Base-by-base conservation (phyloP, 768 basidiomycete species). In the Gloeostereum incarnatum region DNA sequence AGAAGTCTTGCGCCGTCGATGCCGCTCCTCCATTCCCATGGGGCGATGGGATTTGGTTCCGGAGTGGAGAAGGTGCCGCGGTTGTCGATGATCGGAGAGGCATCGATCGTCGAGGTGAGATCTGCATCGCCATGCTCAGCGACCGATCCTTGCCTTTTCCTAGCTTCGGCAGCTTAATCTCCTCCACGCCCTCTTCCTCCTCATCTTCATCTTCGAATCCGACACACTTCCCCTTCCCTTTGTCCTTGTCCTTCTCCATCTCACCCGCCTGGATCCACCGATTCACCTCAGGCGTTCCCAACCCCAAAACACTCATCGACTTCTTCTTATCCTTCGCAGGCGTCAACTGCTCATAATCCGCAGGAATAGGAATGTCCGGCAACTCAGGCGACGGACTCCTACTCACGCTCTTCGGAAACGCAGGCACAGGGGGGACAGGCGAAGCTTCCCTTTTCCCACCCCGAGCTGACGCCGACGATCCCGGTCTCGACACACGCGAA, bases 1-100 rank as follows among this genome's bases (percentile, higher is more conserved):
- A 54, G 19, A 85, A 62, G 27, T 80, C 77, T 35, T 82, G 77
- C n/a, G 74, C 69, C 5, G 58, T 49, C 21, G 43, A 76, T 11
- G 75, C 68, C 4, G 60, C 49, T 21, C 44, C 47, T 19, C 48
- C 51, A n/a, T 51, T 57, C 30, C 46, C 37, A 6, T 35, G 47
- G 8, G 57, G 51, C 1, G 50, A 55, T 45, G 49, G 61, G 41
- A 50, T 56, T 30, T 53, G 42, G 18, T 53, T 62, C 37, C 53
- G 63, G 38, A 51, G 59, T 23, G 68, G 69, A 20, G 66, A 68
- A 41, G 43, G 56, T 22, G 54, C 49, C 9, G 60, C 49, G 37
- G 58, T 58, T 66, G 63, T 67, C 3, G 58, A 48, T 25, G 60
- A 54, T 14, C 63, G 49, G 35, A 52, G 46, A 20, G 58, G 35